Base-by-base conservation (phyloP, 2,329 filamentous ascomycete species). In the Ceratocystis papillata region DNA sequence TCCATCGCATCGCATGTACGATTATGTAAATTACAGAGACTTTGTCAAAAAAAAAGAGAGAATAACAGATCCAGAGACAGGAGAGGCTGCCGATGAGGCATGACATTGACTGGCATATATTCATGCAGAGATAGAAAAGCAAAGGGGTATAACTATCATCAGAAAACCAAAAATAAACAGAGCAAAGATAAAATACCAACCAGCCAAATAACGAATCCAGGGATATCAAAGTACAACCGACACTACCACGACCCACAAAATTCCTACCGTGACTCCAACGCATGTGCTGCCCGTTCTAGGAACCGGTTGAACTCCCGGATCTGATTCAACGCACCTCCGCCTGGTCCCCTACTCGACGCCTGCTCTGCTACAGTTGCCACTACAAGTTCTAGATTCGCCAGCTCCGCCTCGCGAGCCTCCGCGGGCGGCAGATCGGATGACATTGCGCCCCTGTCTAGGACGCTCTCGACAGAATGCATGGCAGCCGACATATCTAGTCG, bases 231-330 rank as follows among this genome's bases (percentile, higher is more conserved):
- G 17, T 8, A 25, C 12, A 46, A 59, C 37, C 37, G 37, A 63
- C 12, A 63, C 28, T 25, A 12, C 22, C 25, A 33, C 20, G 46
- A 22, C 30, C 30, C 25, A 20, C 50, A 15, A 7, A 22, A 10
- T 15, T 15, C 65, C 75, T 71, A 75, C 72, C 75, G 74, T 63
- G 75, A 72, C 72, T 86, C 84, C 55, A 87, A 74, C 41, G 79
- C 81, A 37, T 77, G 73, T 1, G 83, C 84, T 5, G 83, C 79
- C 25, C 85, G 78, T 72, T 87, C 85, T 62, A 87, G 74, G 69
- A 87, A 84, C 41, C 78, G 79, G 69, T 87, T 87, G 70, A 87
- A 87, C 61, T 83, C 80, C 68, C 75, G 79, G 65, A 87, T 79
- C 71, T 83, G 80, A 67, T 77, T 78, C 69, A 87, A 74, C 3